A percentile compares a stretch with the other conserved stretches of the same genome.
Evolutionary conservation across 192 early-diverging fungal genomes (phyloP).

Genomic region (Spinellus fusiger): DNA sequence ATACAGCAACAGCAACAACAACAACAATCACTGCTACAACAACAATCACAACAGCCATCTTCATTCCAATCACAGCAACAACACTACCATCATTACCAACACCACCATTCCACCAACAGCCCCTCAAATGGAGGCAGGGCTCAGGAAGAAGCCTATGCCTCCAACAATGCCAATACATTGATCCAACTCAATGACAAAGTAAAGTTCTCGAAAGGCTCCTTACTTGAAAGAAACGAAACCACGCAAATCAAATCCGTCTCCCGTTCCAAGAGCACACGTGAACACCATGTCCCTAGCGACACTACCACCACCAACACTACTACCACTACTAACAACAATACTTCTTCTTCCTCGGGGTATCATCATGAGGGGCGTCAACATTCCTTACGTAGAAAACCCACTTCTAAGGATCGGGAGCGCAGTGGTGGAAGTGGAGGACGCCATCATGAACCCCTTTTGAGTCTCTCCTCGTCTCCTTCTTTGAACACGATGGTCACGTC

Average conservation of each 20-base stretch:
- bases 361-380: not conserved
- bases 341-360: not conserved
- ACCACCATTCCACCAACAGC: no score
- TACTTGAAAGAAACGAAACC: constrained; percentile 5
- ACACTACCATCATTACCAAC: no score
- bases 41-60: constrained; percentile 1
- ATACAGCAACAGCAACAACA: constrained; percentile 5
- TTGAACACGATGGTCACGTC: not conserved
- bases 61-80: no score
- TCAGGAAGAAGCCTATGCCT: not conserved
- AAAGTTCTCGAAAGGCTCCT: constrained; percentile 16
- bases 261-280: not conserved
- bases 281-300: not conserved
- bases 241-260: not conserved
- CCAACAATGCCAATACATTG: constrained; percentile 2
- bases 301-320: not conserved
- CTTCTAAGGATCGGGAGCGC: not conserved
- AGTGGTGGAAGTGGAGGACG: not conserved
- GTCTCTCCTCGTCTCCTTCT: not conserved
- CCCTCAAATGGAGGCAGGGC: no score
- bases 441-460: constrained; percentile 17
- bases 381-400: constrained; percentile 8
- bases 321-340: not conserved
- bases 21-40: not conserved
- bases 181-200: constrained; percentile 18